Evolutionary conservation across 2,329 filamentous ascomycete genomes (phyloP).

Genomic region (Exophiala aquamarina): DNA sequence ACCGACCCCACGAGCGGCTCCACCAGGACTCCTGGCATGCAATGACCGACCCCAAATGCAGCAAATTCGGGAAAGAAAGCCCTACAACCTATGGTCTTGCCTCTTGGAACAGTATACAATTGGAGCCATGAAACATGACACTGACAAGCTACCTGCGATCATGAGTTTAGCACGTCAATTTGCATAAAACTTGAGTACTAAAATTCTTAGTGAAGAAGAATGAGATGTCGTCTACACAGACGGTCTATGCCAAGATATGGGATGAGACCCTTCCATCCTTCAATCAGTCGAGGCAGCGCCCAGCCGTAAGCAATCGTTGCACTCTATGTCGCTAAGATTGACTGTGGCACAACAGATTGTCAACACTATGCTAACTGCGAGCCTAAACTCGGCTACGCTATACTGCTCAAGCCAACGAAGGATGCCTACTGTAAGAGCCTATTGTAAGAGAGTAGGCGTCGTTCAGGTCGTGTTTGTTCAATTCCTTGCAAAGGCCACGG

Average conservation of each 20-base stretch:
- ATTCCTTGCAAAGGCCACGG: no score
- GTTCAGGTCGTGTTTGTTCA: no score
- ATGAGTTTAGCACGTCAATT: conserved; percentile 8
- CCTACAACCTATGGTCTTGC: conserved; percentile 7
- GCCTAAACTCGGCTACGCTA: conserved; percentile 5
- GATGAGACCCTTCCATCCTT: conserved; percentile 5
- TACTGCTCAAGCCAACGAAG: conserved; percentile 8
- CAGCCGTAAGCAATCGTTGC: conserved; percentile 8
- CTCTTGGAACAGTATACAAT: conserved; percentile 7
- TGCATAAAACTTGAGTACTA: conserved; percentile 7
- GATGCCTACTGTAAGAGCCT: no score
- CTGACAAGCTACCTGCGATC: conserved; percentile 9
- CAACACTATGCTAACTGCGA: conserved; percentile 12
- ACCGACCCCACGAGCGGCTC: no score
- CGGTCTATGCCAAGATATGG: conserved; percentile 13
- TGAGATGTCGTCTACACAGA: conserved; percentile 3
- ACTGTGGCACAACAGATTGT: conserved; percentile 3
- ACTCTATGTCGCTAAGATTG: conserved; percentile 6
- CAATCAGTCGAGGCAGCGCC: not conserved
- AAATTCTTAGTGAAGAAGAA: conserved; percentile 2
- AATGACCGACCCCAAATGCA: not conserved
- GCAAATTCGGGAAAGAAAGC: conserved; percentile 1
- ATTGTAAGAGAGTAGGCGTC: no score
- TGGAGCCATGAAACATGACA: conserved; percentile 4
- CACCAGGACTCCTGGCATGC: not conserved